phyloP scores from a whole-genome alignment of 2,329 filamentous ascomycete genomes.

The Purpureocillium takamizusanense region DNA sequence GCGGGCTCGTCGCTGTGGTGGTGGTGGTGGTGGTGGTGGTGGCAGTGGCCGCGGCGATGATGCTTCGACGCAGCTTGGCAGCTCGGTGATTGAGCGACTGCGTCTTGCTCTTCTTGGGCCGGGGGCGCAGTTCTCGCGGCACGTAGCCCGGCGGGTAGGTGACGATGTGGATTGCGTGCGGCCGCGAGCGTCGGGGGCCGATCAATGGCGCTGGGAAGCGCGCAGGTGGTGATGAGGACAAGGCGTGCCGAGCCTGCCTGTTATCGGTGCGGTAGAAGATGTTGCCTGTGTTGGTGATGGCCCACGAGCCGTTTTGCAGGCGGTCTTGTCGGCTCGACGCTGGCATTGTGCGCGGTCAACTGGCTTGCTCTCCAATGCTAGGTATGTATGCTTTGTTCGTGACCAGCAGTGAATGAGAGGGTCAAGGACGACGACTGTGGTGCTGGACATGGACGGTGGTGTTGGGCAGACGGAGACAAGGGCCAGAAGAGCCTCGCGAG shows the following conservation, averaged over 20 bases:
- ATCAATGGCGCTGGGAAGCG: slow-evolving; percentile 28
- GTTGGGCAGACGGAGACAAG: no score
- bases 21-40: slow-evolving; percentile 1
- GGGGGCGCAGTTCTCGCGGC: slow-evolving; percentile 31
- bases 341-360: slow-evolving; percentile 5
- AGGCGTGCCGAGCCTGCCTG: neutral
- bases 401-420: neutral
- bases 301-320: slow-evolving; percentile 11
- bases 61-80: neutral
- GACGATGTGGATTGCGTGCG: slow-evolving; percentile 32
- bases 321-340: slow-evolving; percentile 3
- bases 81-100: slow-evolving; percentile 1
- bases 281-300: slow-evolving; percentile 14
- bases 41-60: slow-evolving; percentile 1
- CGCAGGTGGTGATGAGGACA: slow-evolving; percentile 1
- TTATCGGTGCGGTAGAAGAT: slow-evolving; percentile 18
- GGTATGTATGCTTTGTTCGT: no score
- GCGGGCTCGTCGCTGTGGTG: neutral
- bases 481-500: no score
- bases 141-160: slow-evolving; percentile 33
- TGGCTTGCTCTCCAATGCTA: neutral
- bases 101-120: slow-evolving; percentile 1
- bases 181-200: slow-evolving; percentile 26
- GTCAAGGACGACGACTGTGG: neutral
- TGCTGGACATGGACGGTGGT: no score